Evolutionary conservation across 495 filamentous ascomycete species (phyloP), one percentile per base, ranked within the genome.

Genomic region (Xylaria cubensis): DNA sequence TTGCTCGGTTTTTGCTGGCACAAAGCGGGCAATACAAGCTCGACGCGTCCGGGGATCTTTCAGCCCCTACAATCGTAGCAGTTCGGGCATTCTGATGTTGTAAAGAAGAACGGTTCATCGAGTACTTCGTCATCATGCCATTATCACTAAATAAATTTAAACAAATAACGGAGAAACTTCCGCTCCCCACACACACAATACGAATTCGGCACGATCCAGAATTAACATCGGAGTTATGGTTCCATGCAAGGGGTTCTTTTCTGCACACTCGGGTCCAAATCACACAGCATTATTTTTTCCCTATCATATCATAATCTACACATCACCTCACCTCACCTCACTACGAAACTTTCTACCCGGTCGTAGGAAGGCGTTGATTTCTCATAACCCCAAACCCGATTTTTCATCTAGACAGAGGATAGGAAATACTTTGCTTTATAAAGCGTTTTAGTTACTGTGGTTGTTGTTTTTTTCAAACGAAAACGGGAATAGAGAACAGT

Each of bases 401-500:
- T 66, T 51, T 29, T 21, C 39, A 66, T 66, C 64, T 66, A 66
- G 64, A 66, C 44, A 56, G 53, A 56, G 64, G 64, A 39, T 51
- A 66, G 41, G 64, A 51, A 56, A 56, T 56, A 56, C 24, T 56
- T 29, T 32, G 24, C 24, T 56, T 53, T 29, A 32, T 56, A 56
- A 56, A 56, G 53, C 24, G 53, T 56, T 56, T 56, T 13, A 6
- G 26, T 56, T 53, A 10, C 13, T 26, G n/a, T 15, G 5, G 6
- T 15, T 55, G 12, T 55, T 15, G 1, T 15, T 24, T 55, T 26
- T 56, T 29, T 32, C 2, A 9, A 32, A 56, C 53, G 53, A 32
- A 56, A 56, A 56, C 53, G 53, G 53, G 24, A 32, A 32, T 56
- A 56, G 53, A 56, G 1, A 55, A 55, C 21, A 17, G 8, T 39